phyloP scores from a whole-genome alignment of 208 protist genomes.

The Leishmania major region DNA sequence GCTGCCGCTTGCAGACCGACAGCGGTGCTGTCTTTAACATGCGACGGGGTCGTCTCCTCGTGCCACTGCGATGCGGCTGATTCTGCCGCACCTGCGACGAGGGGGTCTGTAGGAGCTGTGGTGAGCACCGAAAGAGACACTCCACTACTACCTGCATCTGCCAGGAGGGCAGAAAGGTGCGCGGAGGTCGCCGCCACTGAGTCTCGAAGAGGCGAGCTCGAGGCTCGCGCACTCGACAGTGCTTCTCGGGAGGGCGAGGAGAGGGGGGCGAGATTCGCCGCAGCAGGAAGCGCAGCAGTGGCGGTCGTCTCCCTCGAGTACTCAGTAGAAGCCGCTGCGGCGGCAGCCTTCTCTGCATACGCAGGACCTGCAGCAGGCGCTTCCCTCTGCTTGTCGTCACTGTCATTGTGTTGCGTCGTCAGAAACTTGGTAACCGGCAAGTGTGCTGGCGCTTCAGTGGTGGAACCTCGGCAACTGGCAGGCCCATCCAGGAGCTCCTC shows the following conservation, averaged over 20 bases:
- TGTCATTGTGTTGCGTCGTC: neutral
- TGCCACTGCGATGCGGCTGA: neutral
- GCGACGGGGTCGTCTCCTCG: neutral
- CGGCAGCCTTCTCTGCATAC: neutral
- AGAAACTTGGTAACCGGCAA: neutral
- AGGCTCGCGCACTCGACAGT: neutral
- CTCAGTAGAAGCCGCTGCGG: neutral
- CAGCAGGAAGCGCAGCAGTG: neutral
- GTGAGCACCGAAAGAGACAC: neutral
- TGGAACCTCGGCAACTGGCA: neutral
- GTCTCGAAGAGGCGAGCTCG: neutral
- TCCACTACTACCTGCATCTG: neutral
- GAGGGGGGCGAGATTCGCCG: neutral
- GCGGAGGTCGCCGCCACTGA: neutral
- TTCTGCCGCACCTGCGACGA: neutral
- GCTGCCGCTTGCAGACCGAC: neutral
- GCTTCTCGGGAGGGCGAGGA: slow-evolving; percentile 1
- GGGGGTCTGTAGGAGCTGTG: neutral
- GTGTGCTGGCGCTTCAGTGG: neutral
- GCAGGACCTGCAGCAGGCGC: neutral
- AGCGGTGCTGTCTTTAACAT: neutral
- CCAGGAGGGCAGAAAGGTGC: neutral
- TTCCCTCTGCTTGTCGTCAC: too few species aligned
- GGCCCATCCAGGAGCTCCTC: slow-evolving; percentile 15
- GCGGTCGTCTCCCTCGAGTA: neutral